phyloP scores from a whole-genome alignment of 306 rosid species.

The Coriaria nepalensis region DNA sequence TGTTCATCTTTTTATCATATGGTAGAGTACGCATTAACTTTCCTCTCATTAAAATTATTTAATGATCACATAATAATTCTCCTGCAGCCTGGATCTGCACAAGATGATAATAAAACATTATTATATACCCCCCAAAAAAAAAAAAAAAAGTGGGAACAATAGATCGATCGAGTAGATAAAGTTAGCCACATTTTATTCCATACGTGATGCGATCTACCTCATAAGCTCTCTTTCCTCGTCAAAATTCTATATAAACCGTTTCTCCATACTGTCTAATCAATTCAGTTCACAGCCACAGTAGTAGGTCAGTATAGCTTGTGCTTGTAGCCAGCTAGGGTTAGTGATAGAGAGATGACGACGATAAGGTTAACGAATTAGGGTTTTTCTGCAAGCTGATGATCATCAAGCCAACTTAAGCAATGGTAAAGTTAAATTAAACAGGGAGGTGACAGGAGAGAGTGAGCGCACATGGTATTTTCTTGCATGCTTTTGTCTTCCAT shows the following conservation, averaged over 20 bases:
- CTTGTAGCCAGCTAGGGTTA: too few relatives aligned
- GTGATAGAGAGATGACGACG: too few relatives aligned
- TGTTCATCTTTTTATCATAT: too few relatives aligned
- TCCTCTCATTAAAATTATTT: too few relatives aligned
- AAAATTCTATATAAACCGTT: conserved; percentile 43
- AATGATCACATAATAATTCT: too few relatives aligned
- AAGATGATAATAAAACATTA: too few relatives aligned
- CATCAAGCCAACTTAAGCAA: neutral
- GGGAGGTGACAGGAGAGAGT: conserved; percentile 18
- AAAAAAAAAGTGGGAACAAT: conserved; percentile 23
- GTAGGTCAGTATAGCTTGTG: too few relatives aligned
- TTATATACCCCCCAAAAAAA: conserved; percentile 18
- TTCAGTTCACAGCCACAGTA: neutral
- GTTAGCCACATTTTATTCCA: conserved; percentile 50
- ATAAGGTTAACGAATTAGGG: too few relatives aligned
- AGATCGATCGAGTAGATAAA: conserved; percentile 36
- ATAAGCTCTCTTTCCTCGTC: conserved; percentile 10
- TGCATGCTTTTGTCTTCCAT: conserved; percentile 36
- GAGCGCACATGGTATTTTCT: conserved; percentile 24
- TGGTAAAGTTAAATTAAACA: neutral
- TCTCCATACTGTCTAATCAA: conserved; percentile 14
- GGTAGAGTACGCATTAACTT: too few relatives aligned
- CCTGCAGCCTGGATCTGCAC: too few relatives aligned
- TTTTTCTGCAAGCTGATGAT: too few relatives aligned
- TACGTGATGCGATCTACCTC: conserved; percentile 20